phyloP scores from a whole-genome alignment of 129 eudicot genomes.

The Lactuca sativa region DNA sequence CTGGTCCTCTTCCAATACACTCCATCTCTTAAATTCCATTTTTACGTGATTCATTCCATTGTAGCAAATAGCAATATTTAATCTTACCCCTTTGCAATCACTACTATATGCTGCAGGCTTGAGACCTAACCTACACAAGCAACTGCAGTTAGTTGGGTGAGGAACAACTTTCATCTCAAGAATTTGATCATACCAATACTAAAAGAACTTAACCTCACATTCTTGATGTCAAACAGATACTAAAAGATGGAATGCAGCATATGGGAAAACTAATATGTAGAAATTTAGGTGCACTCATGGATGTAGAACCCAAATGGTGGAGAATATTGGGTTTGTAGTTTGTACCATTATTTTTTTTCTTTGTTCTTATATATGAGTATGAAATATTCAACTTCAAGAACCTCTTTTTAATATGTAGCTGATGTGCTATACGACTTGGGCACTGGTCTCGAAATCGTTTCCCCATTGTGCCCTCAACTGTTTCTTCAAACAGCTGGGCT shows the following conservation, averaged over 20 bases:
- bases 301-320: constrained; percentile 73
- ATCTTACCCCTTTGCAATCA: constrained; percentile 62
- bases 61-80: background rate
- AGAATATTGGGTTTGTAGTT: constrained; percentile 50
- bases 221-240: constrained; percentile 34
- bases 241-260: constrained; percentile 78
- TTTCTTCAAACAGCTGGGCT: constrained; percentile 80
- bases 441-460: constrained; percentile 65
- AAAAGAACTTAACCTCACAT: background rate
- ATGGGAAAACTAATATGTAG: constrained; percentile 75
- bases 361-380: background rate
- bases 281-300: constrained; percentile 74
- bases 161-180: background rate
- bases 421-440: constrained; percentile 75
- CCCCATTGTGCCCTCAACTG: constrained; percentile 75
- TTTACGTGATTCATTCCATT: constrained; percentile 32
- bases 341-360: too few species aligned
- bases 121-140: constrained; percentile 83
- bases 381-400: background rate
- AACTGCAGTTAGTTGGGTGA: constrained; percentile 82
- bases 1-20: background rate
- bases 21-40: constrained; percentile 58
- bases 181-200: background rate
- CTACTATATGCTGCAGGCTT: constrained; percentile 83
- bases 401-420: constrained; percentile 37